These are phyloP conservation scores for Blumeria graminis DNA, from an alignment of 2,329 filamentous ascomycete genomes.

Conservation along the genomic window DNA sequence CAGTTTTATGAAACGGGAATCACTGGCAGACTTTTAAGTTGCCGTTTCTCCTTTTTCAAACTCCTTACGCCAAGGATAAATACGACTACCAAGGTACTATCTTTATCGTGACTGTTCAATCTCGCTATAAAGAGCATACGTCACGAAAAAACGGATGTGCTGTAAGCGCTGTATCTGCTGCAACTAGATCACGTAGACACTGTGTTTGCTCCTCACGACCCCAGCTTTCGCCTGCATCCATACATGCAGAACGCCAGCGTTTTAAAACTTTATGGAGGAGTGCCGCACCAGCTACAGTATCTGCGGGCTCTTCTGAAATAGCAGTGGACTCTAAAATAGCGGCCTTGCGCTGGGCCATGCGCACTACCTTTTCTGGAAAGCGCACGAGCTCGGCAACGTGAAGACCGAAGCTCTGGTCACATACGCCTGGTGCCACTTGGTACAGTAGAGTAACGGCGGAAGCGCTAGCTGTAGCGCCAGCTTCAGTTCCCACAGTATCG, in stretches of 20 bases:
- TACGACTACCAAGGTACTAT: no score
- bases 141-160: slow-evolving; percentile 46
- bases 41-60: no score
- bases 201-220: slow-evolving; percentile 53
- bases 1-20: no score
- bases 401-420: slow-evolving; percentile 94
- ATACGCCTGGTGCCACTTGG: slow-evolving; percentile 86
- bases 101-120: no score
- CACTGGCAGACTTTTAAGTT: no score
- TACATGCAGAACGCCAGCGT: slow-evolving; percentile 60
- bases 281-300: slow-evolving; percentile 71
- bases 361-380: slow-evolving; percentile 90
- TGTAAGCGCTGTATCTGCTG: slow-evolving; percentile 38
- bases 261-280: slow-evolving; percentile 64
- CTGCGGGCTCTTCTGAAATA: slow-evolving; percentile 48
- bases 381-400: slow-evolving; percentile 92
- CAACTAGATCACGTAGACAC: slow-evolving; percentile 58
- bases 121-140: slow-evolving; percentile 19
- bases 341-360: slow-evolving; percentile 97
- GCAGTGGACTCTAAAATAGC: slow-evolving; percentile 76
- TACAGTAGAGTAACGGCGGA: slow-evolving; percentile 71
- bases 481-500: slow-evolving; percentile 20
- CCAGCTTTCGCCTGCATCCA: slow-evolving; percentile 24
- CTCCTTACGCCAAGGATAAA: no score
- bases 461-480: slow-evolving; percentile 28